Evolutionary conservation across 164 flowering plant genomes (phyloP).

Genomic region (Vitis vinifera): DNA sequence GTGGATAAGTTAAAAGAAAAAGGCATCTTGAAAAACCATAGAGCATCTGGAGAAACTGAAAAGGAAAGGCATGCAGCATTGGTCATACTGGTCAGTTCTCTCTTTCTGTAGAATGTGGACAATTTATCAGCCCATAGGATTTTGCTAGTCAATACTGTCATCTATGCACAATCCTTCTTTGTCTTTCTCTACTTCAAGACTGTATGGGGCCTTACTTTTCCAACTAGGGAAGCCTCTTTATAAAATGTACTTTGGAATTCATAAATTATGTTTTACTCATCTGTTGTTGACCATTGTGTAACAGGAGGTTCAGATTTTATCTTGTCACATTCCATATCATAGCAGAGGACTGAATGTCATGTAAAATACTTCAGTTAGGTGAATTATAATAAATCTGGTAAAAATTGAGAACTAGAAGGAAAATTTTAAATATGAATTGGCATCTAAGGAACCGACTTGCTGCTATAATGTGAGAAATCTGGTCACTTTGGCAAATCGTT

Average conservation of each 20-base stretch:
- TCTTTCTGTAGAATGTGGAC: neutral
- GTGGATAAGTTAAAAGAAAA: slow-evolving; percentile 32
- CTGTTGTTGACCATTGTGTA: neutral
- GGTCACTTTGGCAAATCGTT: too few species aligned
- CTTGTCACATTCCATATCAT: neutral
- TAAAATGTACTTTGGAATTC: neutral
- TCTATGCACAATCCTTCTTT: neutral
- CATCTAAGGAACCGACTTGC: too few species aligned
- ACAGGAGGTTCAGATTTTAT: neutral
- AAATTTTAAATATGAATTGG: neutral
- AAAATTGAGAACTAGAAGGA: too few species aligned
- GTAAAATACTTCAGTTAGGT: neutral
- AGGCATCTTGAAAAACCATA: slow-evolving; percentile 22
- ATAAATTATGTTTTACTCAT: too few species aligned
- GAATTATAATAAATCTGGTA: neutral
- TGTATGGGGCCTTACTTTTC: too few species aligned
- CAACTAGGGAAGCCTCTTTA: neutral
- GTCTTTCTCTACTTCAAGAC: too few species aligned
- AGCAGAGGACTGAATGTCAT: neutral
- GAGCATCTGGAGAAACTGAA: slow-evolving; percentile 19
- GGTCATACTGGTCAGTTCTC: slow-evolving; percentile 58
- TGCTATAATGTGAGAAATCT: too few species aligned
- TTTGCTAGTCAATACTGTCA: neutral
- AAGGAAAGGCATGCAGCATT: slow-evolving; percentile 51
- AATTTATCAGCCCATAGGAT: neutral